Evolutionary conservation across 2,329 filamentous ascomycete species (phyloP), one percentile per base, ranked within the genome.

Genomic region (Ophiostoma australiae): DNA sequence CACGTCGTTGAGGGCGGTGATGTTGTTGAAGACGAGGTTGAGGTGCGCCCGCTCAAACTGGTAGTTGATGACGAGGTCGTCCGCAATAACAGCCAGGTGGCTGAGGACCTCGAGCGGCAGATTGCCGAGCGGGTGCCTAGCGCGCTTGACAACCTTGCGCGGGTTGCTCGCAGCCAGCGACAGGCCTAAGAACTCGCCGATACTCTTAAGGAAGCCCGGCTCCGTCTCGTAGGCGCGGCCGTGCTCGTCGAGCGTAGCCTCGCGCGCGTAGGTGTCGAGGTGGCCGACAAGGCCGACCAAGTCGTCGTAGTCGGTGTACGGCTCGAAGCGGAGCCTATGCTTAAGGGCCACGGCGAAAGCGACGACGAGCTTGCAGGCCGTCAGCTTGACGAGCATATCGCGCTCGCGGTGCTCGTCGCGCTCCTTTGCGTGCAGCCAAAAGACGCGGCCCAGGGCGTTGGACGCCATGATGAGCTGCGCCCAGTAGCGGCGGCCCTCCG

Each of bases 361-460:
- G 1, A 58, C 52, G 10, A 58, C 52, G 23, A 31, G 52, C 23
- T 27, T 58, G 52, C 52, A 58, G 11, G 52, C 88, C 1, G 88
- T 86, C 72, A 92, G 78, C 78, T 92, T 92, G 67, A 82, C 84
- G 11, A 92, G 81, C 3, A 92, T 77, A 75, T 92, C 90, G 23
- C 87, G 83, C 76, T 90, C 90, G 41, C 70, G 74, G 68, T 83
- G 84, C 20, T 84, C 76, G 4, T 83, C 85, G 23, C 89, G 84
- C 76, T 91, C 90, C 3, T 80, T 76, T 13, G 86, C 83, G 76
- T 97, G 91, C 37, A 97, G 84, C 94, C 94, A 97, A 77, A 95
- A 91, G 17, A 91, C 84, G 33, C 94, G 88, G 75, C 87, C 91
- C 75, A 95, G 82, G 78, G 88, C 81, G 81, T 93, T 83, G 76